These are phyloP conservation scores for Eucalyptus rudis DNA, from an alignment of 345 rosid species.

Conservation along the genomic window DNA sequence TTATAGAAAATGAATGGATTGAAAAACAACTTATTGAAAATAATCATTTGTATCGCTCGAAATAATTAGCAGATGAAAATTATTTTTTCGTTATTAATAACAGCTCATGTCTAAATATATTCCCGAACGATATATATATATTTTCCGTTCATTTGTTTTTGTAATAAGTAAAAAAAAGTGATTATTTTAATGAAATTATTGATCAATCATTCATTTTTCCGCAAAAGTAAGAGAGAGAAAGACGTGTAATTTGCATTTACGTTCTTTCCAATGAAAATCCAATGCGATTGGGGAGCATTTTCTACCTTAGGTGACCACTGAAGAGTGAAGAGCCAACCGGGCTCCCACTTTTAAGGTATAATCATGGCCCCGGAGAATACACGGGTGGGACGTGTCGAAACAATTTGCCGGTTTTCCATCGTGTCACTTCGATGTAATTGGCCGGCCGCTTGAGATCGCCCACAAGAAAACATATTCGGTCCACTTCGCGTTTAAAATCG, in stretches of 20 bases:
- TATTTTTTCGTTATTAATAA: neutral
- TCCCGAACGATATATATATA: fast-evolving
- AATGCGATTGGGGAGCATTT: neutral
- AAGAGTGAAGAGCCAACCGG: neutral
- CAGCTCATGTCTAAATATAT: neutral
- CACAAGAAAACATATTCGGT: neutral
- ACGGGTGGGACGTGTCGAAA: neutral
- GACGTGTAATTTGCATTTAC: neutral
- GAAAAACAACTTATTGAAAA: neutral
- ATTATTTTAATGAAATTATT: neutral
- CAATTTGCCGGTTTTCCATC: neutral
- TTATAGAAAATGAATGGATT: neutral
- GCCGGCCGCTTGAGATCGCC: neutral
- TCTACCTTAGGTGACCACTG: neutral
- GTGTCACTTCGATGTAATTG: neutral
- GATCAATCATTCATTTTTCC: neutral
- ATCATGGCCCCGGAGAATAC: neutral
- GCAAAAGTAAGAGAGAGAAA: neutral
- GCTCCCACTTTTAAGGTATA: neutral
- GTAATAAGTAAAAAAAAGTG: fast-evolving
- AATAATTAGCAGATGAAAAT: fast-evolving
- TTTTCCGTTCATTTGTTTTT: neutral
- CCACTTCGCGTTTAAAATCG: neutral
- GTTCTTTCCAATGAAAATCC: neutral
- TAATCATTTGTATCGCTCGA: neutral